Base-by-base conservation (phyloP, 441 rosid species). In the Rhodomyrtus psidioides region DNA sequence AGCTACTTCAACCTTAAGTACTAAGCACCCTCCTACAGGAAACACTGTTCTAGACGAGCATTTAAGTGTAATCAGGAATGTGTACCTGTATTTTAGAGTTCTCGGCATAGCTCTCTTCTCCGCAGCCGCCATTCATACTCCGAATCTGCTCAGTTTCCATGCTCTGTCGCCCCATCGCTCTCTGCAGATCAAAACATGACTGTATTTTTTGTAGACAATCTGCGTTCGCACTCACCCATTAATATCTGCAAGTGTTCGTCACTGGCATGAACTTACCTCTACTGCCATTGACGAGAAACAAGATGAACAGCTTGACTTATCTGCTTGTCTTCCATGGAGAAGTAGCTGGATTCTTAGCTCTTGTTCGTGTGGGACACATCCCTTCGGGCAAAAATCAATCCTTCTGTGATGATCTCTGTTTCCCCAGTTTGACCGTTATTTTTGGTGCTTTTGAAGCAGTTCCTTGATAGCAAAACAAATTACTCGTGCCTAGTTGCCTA, bases 41-140 rank as follows among this genome's bases (percentile, higher is more conserved):
- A 39, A 70, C 79, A 3, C n/a, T 70, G 8, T 10, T 39, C 79
- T 5, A 70, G n/a, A 70, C 0, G 15, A 70, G 26, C 49, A 70
- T 70, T 70, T 65, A 34, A 17, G 26, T 34, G 10, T 21, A 70
- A 21, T 34, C 79, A 39, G 49, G 79, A 70, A 21, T 5, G 44
- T 10, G 27, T 34, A 42, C 85, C 87, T 58, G 84, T 26, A 0
- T 2, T 23, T 79, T 30, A 23, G 81, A 81, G 87, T 85, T 85
- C 84, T 81, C 1, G 51, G 59, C 87, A 81, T 85, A 85, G 87
- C 84, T 85, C 58, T 46, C 56, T 30, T 85, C 87, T 16, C 84
- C 81, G 12, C 59, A 8, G 46, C 87, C 87, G 1, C 57, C 79
- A 17, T 58, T 81, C 84, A 81, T 85, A 10, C 49, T 34, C 44